Base-by-base conservation (phyloP, 371 early-diverging fungal species). In the Blakeslea trispora region DNA sequence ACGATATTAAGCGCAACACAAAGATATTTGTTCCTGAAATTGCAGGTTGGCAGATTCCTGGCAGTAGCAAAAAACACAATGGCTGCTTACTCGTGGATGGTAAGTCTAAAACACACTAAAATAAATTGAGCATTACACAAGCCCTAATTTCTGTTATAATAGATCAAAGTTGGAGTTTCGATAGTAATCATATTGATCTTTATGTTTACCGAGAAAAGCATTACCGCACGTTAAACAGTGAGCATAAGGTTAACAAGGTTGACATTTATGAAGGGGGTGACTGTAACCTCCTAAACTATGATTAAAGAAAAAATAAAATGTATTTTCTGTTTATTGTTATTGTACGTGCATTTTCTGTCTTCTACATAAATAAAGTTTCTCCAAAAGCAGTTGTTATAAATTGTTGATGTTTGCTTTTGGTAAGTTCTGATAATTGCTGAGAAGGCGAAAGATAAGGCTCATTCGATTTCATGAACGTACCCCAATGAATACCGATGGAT, bases 401-500 rank as follows among this genome's bases (percentile, higher is more conserved):
- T 18, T 57, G 53, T 47, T 64, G 69, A 15, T 43, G 37, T 22
- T 34, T 43, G 7, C 19, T 48, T 15, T 34, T 41, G 7, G 50
- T 18, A 45, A n/a, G 31, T 32, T 28, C 50, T 43, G 37, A 48
- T 39, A 45, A 45, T 43, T 50, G 50, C 17, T 59, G 47, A 17
- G 22, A 15, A 1, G 60, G 60, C 0, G 56, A 60, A 37, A 52
- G 37, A 52, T 56, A 58, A 34, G 42, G 44, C 28, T 62, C 64
- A 18, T 53, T 59, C 8, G 53, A 57, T 37, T 34, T 52, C 65
- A 68, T 64, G 24, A 79, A 79, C 0, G 79, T 79, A 10, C 79
- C 72, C 84, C 84, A 86, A 59, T 83, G 84, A 22, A 86, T 81
- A 17, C 86, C 84, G 14, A 86, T 57, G 0, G 82, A 76, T 45